Percentiles rank a stretch among this genome's conserved stretches.
phyloP scores from a whole-genome alignment of 169 alveolate genomes.

The Plasmodium knowlesi region DNA sequence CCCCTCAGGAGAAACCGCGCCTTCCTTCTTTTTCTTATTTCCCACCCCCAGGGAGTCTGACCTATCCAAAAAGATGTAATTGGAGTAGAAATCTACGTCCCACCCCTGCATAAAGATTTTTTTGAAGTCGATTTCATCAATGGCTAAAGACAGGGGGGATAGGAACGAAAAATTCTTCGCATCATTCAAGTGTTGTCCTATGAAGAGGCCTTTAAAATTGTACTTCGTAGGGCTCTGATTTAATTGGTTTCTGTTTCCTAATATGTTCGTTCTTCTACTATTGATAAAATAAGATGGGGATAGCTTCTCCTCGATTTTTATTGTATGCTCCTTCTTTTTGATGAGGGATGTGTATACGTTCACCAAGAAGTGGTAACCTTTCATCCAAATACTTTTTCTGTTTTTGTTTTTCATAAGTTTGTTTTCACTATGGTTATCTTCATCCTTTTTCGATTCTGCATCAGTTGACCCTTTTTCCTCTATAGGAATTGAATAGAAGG shows the following conservation, averaged over 20 bases:
- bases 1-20: not conserved
- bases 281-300: constrained; percentile 17
- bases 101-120: constrained; percentile 26
- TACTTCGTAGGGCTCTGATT: not conserved
- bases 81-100: constrained; percentile 15
- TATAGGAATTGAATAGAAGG: not conserved
- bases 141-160: constrained; percentile 62
- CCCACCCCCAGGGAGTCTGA: not conserved
- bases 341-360: not conserved
- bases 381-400: not conserved
- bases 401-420: not conserved
- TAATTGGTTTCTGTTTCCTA: not conserved
- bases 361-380: not conserved
- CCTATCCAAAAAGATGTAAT: constrained; percentile 13
- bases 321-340: not conserved
- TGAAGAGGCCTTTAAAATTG: constrained; percentile 45
- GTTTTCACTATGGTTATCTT: not conserved
- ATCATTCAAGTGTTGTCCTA: constrained; percentile 50
- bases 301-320: not conserved
- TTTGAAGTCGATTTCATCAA: constrained; percentile 49
- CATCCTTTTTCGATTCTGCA: not conserved
- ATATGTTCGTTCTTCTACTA: constrained; percentile 8
- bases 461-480: not conserved
- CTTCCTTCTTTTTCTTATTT: not conserved
- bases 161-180: not conserved